Conservation (phyloP, 345 rosid species). For the Syzygium aromaticum region DNA sequence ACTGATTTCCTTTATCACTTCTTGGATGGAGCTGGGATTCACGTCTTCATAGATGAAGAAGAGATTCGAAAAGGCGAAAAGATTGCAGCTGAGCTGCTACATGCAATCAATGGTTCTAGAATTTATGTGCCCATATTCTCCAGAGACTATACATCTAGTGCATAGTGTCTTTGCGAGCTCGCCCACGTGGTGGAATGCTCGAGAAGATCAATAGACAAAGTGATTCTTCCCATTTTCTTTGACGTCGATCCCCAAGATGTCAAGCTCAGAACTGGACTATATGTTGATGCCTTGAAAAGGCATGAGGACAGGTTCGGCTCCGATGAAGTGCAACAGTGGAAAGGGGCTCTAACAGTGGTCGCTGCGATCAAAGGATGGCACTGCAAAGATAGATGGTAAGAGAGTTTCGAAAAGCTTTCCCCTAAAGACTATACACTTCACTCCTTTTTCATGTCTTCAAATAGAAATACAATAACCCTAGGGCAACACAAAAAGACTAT, state of each 20-base stretch:
- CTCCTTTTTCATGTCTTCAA: not conserved
- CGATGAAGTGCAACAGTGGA: not conserved
- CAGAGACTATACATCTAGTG: not conserved
- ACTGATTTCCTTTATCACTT: not conserved
- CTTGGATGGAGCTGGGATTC: not conserved
- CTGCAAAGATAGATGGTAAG: not conserved
- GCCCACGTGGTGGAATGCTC: not conserved
- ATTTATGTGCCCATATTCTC: not conserved
- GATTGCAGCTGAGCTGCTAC: not conserved
- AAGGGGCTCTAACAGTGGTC: not conserved
- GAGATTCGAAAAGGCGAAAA: not conserved
- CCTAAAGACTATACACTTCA: not conserved
- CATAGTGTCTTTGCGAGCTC: not conserved
- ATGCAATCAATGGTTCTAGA: not conserved
- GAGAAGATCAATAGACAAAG: not conserved
- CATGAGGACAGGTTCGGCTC: not conserved
- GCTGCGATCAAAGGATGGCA: not conserved
- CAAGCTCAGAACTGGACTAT: not conserved
- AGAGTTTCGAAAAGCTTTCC: not conserved
- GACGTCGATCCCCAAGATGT: not conserved
- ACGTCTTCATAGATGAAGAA: not conserved
- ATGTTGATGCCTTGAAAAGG: not conserved
- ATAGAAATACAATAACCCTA: not conserved
- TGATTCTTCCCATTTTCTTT: not conserved
- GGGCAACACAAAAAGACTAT: not conserved